phyloP scores from a whole-genome alignment of 768 basidiomycete genomes.

The Mycena pura region DNA sequence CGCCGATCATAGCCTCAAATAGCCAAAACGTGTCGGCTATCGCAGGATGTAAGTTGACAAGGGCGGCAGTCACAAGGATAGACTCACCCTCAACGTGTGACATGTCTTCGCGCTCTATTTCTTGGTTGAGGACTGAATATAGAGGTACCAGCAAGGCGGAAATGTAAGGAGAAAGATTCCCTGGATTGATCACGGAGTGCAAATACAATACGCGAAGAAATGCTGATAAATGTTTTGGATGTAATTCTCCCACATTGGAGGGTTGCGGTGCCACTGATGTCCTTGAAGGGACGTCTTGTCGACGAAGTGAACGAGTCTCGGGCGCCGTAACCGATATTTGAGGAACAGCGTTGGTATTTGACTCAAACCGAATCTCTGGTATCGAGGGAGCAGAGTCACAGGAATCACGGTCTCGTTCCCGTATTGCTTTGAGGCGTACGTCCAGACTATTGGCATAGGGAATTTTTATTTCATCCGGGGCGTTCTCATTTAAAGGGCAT shows the following conservation, averaged over 20 bases:
- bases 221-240: slow-evolving; percentile 66
- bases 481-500: slow-evolving; percentile 59
- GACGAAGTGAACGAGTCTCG: slow-evolving; percentile 35
- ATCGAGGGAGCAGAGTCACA: slow-evolving; percentile 31
- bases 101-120: slow-evolving; percentile 64
- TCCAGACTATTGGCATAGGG: slow-evolving; percentile 60
- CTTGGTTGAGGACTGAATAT: slow-evolving; percentile 66
- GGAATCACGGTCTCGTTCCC: slow-evolving; percentile 33
- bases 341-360: slow-evolving; percentile 32
- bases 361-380: slow-evolving; percentile 51
- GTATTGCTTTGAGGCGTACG: slow-evolving; percentile 54
- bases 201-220: slow-evolving; percentile 75
- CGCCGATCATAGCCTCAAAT: slow-evolving; percentile 75
- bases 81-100: slow-evolving; percentile 60
- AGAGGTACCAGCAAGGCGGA: slow-evolving; percentile 75
- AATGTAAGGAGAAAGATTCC: slow-evolving; percentile 69
- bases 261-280: slow-evolving; percentile 57
- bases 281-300: slow-evolving; percentile 36
- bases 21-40: slow-evolving; percentile 82
- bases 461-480: slow-evolving; percentile 55
- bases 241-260: slow-evolving; percentile 52
- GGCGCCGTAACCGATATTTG: slow-evolving; percentile 50
- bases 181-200: slow-evolving; percentile 75
- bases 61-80: not conserved
- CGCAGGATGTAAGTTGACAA: not conserved